Evolutionary conservation across 345 rosid genomes (phyloP), one percentile per base, ranked within the genome.

Genomic region (Boechera stricta): DNA sequence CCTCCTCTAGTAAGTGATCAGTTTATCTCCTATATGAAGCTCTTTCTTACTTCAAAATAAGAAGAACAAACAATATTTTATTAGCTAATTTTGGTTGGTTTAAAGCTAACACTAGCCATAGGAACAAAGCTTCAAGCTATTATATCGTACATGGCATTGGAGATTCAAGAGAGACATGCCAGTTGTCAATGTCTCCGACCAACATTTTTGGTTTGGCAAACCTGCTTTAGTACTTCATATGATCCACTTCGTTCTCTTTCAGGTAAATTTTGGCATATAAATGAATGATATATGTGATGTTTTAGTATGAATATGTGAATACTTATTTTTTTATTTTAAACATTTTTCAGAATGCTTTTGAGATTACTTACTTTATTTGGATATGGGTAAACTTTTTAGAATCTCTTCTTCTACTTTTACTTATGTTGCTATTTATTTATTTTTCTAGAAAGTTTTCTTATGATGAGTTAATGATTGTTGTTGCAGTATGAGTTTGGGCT

Each of bases 41-140:
- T n/a, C 18, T n/a, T 15, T 24, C 13, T 29, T 52, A 39, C 54
- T 2, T n/a, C 1, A n/a, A 21, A 63, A 21, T 0, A 63, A 32
- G 24, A 73, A 44, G 41, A 38, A 3, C 41, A 38, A 38, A 38
- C 36, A 33, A 33, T 6, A 0, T 15, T 12, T 44, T 53, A 11
- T 18, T 41, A 33, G 9, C 45, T 7, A 58, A 47, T 7, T 32
- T 18, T 77, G n/a, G 54, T 31, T 67, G 41, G 52, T 32, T 79
- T 71, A 67, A 84, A 93, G 97, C 83, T 91, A 48, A 84, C 87
- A 51, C 77, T 89, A 67, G 84, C 97, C n/a, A 91, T 91, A 12
- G 97, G 97, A 78, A 87, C 97, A 54, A 93, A 93, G 77, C 93
- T 91, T 69, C 98, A 91, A 80, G 87, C 88, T 3, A 86, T 91